Evolutionary conservation across 179 eudicot genomes (phyloP), one percentile per base, ranked within the genome.

Genomic region (Spergularia azorica): DNA sequence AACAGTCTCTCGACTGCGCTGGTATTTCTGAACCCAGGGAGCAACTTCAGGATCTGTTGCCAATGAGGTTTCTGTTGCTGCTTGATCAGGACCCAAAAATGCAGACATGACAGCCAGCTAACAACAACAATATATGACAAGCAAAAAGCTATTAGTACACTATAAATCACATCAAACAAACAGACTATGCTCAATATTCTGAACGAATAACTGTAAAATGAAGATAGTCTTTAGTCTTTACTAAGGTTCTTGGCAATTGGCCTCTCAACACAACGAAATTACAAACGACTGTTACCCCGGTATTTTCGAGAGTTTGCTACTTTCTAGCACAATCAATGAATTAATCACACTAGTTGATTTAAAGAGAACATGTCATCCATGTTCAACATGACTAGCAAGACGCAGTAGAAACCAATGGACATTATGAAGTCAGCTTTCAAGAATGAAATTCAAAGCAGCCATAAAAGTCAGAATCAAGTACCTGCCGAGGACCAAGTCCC

Each of bases 71-170:
- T 95, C 98, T 0, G 89, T 92, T 77, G 88, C 94, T 17, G 36
- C 46, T 84, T 94, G 98, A 87, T 94, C 96, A 43, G 96, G 98
- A 80, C 96, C 98, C 81, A 94, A 80, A 84, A 92, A 94, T 65
- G 96, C 96, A 43, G 98, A 94, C 97, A 94, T 90, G 50, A 94
- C 98, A 61, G 98, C 98, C 66, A 94, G 82, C 97, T 94, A 90
- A 61, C 51, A 55, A 63, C 3, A 32, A 51, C 77, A 70, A 62
- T 55, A 58, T 36, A 61, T n/a, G 41, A 69, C 57, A 77, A 48
- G 50, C 26, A 36, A 58, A 12, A 73, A 17, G 13, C 3, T 15
- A 12, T 72, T 68, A 50, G 20, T 69, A 17, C 62, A 18, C 64
- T 51, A 11, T 10, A 50, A 74, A 32, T 32, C n/a, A 21, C 12